Evolutionary conservation across 2,329 filamentous ascomycete genomes (phyloP), one percentile per base, ranked within the genome.

Genomic region (Phoma sp.): DNA sequence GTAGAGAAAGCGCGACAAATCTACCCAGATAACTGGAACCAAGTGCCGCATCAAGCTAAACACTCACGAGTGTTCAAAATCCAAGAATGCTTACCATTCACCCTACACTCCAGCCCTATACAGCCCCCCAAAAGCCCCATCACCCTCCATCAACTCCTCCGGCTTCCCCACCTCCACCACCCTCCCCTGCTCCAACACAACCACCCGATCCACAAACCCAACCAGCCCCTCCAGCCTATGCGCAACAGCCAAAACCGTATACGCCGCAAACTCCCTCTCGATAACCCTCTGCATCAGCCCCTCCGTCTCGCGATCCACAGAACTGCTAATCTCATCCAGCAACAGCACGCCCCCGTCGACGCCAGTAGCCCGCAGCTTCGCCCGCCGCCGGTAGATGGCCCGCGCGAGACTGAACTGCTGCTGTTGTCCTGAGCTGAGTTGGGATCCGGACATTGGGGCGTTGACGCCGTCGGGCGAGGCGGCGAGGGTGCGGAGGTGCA

Each of bases 391-490:
- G 6, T 87, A 69, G 13, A 87, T 76, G 0, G 84, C 85, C 0
- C 85, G 73, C 0, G 81, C 85, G 0, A 88, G 78, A 54, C 80
- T 84, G 57, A 88, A 85, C 0, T 88, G 77, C 60, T 88, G 85
- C 44, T 79, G 81, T 67, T 88, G 85, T 0, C 86, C 86, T n/a
- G 36, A 29, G 25, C 43, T 40, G 19, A 55, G 17, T 17, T 25
- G 27, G 4, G 40, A 36, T 12, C 25, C 24, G 10, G 40, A 47
- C 46, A 51, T 48, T 6, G 24, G 36, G 12, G 36, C 38, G n/a
- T 58, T 10, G 1, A 58, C 12, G 21, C 48, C 40, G 32, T 59
- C 38, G 40, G 21, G 37, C 0, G 60, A 39, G 4, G 69, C 58
- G 15, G 81, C 62, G 0, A 64, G 55, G 0, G 61, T 43, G 64